phyloP scores from a whole-genome alignment of 1,139 yeast genomes.

The Lodderomyces elongisporus region DNA sequence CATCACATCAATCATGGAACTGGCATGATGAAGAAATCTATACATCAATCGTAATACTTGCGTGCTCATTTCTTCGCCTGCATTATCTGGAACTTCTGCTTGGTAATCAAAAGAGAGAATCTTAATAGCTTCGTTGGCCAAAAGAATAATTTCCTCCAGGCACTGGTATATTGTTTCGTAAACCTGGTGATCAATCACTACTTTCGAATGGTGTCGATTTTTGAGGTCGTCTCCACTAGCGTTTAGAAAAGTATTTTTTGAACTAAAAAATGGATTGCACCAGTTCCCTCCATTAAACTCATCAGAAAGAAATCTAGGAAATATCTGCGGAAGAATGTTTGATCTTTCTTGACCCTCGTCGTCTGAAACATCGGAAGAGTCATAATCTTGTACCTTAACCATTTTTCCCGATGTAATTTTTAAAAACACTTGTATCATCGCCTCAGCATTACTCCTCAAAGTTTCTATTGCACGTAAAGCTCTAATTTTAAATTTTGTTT shows the following conservation, averaged over 20 bases:
- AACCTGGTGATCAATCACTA: conserved; percentile 48
- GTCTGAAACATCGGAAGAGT: conserved; percentile 35
- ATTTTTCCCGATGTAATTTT: conserved; percentile 31
- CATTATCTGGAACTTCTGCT: conserved; percentile 30
- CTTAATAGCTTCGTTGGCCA: conserved; percentile 38
- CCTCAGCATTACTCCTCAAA: conserved; percentile 28
- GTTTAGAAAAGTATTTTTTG: conserved; percentile 35
- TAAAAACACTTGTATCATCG: conserved; percentile 24
- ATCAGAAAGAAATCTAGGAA: conserved; percentile 61
- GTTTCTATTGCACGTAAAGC: conserved; percentile 24
- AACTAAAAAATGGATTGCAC: conserved; percentile 60
- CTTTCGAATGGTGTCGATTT: conserved; percentile 39
- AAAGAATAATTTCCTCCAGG: conserved; percentile 33
- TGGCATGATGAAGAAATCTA: conserved; percentile 46
- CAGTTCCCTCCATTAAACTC: conserved; percentile 72
- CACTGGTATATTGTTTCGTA: conserved; percentile 31
- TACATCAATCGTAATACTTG: conserved; percentile 50
- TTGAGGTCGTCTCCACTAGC: conserved; percentile 45
- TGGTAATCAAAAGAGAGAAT: conserved; percentile 29
- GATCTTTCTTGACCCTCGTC: conserved; percentile 34
- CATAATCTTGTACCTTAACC: conserved; percentile 33
- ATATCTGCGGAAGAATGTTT: conserved; percentile 52
- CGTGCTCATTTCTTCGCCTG: conserved; percentile 48
- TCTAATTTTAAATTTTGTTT: neutral
- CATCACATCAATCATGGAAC: conserved; percentile 46